Evolutionary conservation across 2,329 filamentous ascomycete species (phyloP).

Genomic region (Celoporthe dispersa): DNA sequence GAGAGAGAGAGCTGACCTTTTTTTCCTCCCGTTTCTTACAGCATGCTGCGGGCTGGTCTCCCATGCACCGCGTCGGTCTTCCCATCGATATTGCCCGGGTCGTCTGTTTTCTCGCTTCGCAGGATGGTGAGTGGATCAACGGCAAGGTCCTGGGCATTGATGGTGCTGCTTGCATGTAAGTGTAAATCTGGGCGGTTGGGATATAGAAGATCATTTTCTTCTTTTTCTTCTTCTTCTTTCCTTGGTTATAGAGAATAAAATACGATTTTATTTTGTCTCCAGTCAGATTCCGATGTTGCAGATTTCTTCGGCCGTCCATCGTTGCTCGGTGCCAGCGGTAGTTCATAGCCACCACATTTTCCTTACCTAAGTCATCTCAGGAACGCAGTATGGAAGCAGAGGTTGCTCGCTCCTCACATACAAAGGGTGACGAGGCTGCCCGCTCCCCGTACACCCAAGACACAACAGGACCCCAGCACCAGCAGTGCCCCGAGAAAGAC

Average conservation of each 20-base stretch:
- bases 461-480: not conserved
- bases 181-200: not conserved
- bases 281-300: not conserved
- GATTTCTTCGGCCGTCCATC: not conserved
- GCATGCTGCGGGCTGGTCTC: conserved; percentile 68
- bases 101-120: conserved; percentile 57
- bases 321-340: too few species aligned
- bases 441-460: not conserved
- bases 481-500: not conserved
- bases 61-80: conserved; percentile 67
- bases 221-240: too few species aligned
- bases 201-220: not conserved
- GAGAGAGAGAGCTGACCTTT: not conserved
- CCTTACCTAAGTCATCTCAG: not conserved
- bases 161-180: conserved; percentile 41
- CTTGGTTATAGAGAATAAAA: too few species aligned
- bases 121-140: conserved; percentile 54
- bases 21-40: conserved; percentile 36
- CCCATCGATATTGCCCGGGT: conserved; percentile 71
- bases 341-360: not conserved
- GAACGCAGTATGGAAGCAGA: not conserved
- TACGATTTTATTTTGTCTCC: too few species aligned
- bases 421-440: not conserved
- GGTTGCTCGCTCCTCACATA: not conserved
- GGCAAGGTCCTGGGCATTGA: conserved; percentile 46